A percentile compares a stretch with the other conserved stretches of the same genome.
These are phyloP conservation scores for Lentinula detonsa DNA, from an alignment of 768 basidiomycete genomes.

Conservation along the genomic window DNA sequence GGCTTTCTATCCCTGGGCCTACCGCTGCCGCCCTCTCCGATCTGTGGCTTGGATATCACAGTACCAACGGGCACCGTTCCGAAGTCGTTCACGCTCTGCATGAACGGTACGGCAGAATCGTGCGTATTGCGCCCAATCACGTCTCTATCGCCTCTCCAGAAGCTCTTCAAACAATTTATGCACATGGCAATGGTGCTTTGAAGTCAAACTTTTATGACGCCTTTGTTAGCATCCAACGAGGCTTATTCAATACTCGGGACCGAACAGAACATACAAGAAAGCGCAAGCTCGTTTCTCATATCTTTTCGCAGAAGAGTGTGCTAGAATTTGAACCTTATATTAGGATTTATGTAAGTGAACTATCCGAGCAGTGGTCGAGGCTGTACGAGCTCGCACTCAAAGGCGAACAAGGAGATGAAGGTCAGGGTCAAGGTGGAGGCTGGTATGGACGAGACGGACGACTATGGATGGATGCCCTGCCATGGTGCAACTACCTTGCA, in stretches of 20 bases:
- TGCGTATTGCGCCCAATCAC: slow-evolving; percentile 72
- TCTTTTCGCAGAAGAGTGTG: slow-evolving; percentile 81
- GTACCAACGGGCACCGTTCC: slow-evolving; percentile 67
- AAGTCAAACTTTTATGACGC: slow-evolving; percentile 78
- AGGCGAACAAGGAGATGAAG: slow-evolving; percentile 51
- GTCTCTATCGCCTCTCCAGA: slow-evolving; percentile 74
- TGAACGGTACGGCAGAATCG: slow-evolving; percentile 67
- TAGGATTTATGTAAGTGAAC: slow-evolving; percentile 45
- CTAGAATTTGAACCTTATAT: slow-evolving; percentile 83
- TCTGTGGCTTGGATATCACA: slow-evolving; percentile 63
- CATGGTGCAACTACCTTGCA: slow-evolving; percentile 49
- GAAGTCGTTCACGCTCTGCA: slow-evolving; percentile 72
- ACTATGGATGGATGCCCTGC: slow-evolving; percentile 70
- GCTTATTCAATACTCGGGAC: slow-evolving; percentile 76
- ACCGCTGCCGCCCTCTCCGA: slow-evolving; percentile 67
- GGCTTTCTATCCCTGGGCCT: slow-evolving; percentile 59
- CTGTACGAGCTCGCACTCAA: slow-evolving; percentile 51
- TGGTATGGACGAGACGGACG: slow-evolving; percentile 52
- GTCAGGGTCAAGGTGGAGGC: slow-evolving; percentile 63
- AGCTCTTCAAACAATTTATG: slow-evolving; percentile 71
- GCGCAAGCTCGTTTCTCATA: slow-evolving; percentile 85
- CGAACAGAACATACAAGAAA: slow-evolving; percentile 79
- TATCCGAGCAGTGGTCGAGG: slow-evolving; percentile 74
- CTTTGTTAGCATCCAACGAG: slow-evolving; percentile 69
- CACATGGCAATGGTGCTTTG: slow-evolving; percentile 76